Evolutionary conservation across 768 basidiomycete species (phyloP).

Genomic region (Astraeus odoratus): DNA sequence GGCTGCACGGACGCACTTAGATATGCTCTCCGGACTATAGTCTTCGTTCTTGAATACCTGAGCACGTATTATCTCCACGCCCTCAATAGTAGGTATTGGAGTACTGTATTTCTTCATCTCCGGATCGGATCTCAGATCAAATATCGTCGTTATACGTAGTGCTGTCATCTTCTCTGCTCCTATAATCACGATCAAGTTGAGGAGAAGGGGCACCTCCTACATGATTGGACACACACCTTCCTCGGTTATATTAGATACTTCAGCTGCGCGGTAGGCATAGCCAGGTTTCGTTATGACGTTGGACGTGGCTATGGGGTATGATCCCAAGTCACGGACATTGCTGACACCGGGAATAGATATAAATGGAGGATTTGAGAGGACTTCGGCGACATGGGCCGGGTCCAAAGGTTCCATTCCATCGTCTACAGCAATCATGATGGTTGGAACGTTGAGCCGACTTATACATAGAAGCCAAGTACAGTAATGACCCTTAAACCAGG

Average conservation of each 20-base stretch:
- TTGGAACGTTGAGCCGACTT: background rate
- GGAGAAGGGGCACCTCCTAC: background rate
- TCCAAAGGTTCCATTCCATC: conserved; percentile 56
- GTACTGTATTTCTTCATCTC: conserved; percentile 71
- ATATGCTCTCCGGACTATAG: conserved; percentile 80
- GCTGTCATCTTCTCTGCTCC: conserved; percentile 51
- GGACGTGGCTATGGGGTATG: conserved; percentile 43
- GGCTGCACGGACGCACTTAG: conserved; percentile 58
- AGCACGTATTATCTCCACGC: conserved; percentile 49
- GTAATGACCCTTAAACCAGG: too few relatives aligned
- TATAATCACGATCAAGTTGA: conserved; percentile 22
- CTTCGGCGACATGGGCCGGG: conserved; percentile 52
- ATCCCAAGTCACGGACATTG: conserved; percentile 70
- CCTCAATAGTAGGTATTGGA: conserved; percentile 57
- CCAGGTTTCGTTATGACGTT: conserved; percentile 51
- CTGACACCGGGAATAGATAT: conserved; percentile 64
- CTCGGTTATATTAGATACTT: conserved; percentile 62
- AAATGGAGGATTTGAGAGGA: conserved; percentile 66
- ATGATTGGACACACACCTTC: conserved; percentile 42
- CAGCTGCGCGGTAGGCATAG: conserved; percentile 62
- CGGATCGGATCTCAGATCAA: conserved; percentile 73
- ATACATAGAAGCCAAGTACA: too few relatives aligned
- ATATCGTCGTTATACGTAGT: conserved; percentile 61
- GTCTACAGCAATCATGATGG: conserved; percentile 17
- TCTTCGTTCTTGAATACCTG: conserved; percentile 68